Percentiles rank a stretch among this genome's conserved stretches.
phyloP scores from a whole-genome alignment of 371 early-diverging fungal species.

The Encephalitozoon cuniculi region DNA sequence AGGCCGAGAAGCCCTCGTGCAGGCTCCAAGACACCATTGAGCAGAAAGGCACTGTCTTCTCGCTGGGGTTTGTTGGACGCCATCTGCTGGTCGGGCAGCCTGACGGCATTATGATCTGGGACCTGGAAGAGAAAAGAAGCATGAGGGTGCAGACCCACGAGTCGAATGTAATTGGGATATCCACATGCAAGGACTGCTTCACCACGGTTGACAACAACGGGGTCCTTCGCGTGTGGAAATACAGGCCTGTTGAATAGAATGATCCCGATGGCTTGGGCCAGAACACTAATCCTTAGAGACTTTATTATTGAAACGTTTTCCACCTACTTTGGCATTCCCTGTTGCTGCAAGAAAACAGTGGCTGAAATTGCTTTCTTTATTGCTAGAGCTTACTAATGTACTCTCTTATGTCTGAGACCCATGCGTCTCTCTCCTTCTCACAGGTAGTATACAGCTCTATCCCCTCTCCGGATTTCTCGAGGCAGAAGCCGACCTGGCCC shows the following conservation, averaged over 20 bases:
- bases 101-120: slow-evolving; percentile 5
- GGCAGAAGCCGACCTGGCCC: neutral
- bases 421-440: slow-evolving; percentile 22
- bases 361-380: neutral
- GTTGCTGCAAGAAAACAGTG: neutral
- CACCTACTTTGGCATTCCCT: neutral
- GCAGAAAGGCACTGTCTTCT: neutral
- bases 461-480: neutral
- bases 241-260: neutral
- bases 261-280: no score
- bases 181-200: neutral
- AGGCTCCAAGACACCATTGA: neutral
- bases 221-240: neutral
- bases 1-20: neutral
- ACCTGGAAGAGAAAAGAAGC: neutral
- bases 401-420: slow-evolving; percentile 7
- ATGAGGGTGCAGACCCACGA: neutral
- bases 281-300: neutral
- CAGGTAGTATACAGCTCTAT: slow-evolving; percentile 15
- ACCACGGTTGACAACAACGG: neutral
- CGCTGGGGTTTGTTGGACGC: neutral
- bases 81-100: neutral
- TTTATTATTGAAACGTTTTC: neutral
- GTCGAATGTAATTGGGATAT: neutral
- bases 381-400: slow-evolving; percentile 4